Evolutionary conservation across 2,329 filamentous ascomycete species (phyloP).

Genomic region (Microascus cirrosus): DNA sequence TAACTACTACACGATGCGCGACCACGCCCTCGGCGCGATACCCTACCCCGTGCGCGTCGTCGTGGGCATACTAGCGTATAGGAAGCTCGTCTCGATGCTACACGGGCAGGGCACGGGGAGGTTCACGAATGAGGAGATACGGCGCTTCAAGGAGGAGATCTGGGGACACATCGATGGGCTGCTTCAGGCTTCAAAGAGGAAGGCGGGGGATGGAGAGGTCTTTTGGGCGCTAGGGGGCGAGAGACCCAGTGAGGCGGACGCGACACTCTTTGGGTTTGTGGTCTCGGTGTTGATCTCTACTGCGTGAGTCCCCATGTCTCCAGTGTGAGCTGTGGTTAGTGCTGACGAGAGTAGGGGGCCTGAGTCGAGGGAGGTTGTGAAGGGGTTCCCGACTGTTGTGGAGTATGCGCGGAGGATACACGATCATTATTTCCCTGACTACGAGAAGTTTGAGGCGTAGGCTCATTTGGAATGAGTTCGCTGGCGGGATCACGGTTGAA

Average conservation of each 20-base stretch:
- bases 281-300: constrained; percentile 36
- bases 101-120: constrained; percentile 45
- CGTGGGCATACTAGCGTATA: constrained; percentile 37
- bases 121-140: constrained; percentile 37
- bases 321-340: background rate
- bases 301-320: constrained; percentile 31
- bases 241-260: constrained; percentile 45
- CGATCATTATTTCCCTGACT: constrained; percentile 45
- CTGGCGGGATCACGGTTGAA: too few relatives aligned
- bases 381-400: constrained; percentile 32
- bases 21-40: constrained; percentile 31
- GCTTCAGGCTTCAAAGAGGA: constrained; percentile 22
- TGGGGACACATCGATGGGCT: constrained; percentile 40
- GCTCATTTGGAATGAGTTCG: background rate
- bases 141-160: constrained; percentile 30
- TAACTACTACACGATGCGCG: constrained; percentile 49
- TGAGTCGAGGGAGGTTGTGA: constrained; percentile 30
- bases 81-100: constrained; percentile 28
- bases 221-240: constrained; percentile 48
- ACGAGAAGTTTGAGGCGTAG: constrained; percentile 25
- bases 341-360: constrained; percentile 27
- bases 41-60: constrained; percentile 40
- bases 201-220: constrained; percentile 15
- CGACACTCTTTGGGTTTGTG: constrained; percentile 46
- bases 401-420: constrained; percentile 49